phyloP scores from a whole-genome alignment of 2,329 filamentous ascomycete genomes.

The Teratosphaeria nubilosa region DNA sequence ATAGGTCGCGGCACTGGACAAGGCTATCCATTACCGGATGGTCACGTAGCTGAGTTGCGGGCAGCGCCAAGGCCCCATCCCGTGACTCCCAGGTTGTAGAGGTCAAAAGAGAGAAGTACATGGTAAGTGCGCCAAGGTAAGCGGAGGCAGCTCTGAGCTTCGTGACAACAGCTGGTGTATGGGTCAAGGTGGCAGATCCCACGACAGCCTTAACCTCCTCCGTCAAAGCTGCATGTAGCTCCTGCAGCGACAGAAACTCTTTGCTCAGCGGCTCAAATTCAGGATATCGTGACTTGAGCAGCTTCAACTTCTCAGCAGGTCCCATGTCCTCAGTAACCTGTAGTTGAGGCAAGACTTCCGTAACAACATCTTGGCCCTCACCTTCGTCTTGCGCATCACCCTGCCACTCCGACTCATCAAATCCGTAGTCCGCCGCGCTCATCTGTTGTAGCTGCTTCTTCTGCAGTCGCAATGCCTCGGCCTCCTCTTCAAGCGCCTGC shows the following conservation, averaged over 20 bases:
- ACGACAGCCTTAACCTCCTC: slow-evolving; percentile 3
- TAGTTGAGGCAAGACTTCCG: slow-evolving; percentile 74
- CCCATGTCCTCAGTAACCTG: slow-evolving; percentile 74
- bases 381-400: slow-evolving; percentile 39
- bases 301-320: slow-evolving; percentile 60
- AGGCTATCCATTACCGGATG: slow-evolving; percentile 86
- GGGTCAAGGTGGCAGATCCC: not conserved
- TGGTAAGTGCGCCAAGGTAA: slow-evolving; percentile 75
- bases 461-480: slow-evolving; percentile 77
- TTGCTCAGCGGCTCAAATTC: slow-evolving; percentile 81
- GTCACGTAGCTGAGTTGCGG: slow-evolving; percentile 71
- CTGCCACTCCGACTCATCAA: slow-evolving; percentile 82
- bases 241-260: slow-evolving; percentile 65
- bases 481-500: slow-evolving; percentile 81
- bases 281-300: slow-evolving; percentile 74
- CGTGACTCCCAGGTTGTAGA: slow-evolving; percentile 56
- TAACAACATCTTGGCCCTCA: slow-evolving; percentile 51
- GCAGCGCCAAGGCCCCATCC: slow-evolving; percentile 50
- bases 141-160: slow-evolving; percentile 75
- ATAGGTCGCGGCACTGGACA: slow-evolving; percentile 68
- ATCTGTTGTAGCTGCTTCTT: slow-evolving; percentile 84
- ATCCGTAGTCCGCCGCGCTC: slow-evolving; percentile 84
- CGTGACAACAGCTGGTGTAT: slow-evolving; percentile 27
- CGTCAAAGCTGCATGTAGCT: slow-evolving; percentile 11
- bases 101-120: slow-evolving; percentile 92